Percentiles rank a stretch among this genome's conserved stretches.
Evolutionary conservation across 2,329 filamentous ascomycete species (phyloP).

Genomic region (Xylariales sp.): DNA sequence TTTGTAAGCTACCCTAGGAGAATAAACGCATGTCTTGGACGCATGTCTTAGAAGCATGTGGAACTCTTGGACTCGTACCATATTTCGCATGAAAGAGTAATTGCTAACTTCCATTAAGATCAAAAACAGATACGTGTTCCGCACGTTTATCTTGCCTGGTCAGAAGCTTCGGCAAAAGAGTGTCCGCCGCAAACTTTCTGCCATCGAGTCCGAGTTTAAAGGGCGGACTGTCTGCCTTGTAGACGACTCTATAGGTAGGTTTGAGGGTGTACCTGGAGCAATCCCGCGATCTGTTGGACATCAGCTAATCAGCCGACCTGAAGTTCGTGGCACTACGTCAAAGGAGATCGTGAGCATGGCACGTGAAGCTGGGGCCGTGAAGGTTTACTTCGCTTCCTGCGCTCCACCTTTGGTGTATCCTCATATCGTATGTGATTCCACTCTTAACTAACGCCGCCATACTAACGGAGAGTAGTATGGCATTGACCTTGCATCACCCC

Average conservation of each 20-base stretch:
- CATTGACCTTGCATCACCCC: conserved; percentile 78
- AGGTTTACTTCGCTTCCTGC: conserved; percentile 85
- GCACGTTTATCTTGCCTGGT: conserved; percentile 79
- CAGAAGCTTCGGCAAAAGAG: conserved; percentile 85
- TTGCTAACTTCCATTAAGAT: neutral
- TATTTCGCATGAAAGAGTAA: too few relatives aligned
- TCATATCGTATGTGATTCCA: conserved; percentile 75
- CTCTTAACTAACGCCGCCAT: neutral
- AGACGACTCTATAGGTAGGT: conserved; percentile 79
- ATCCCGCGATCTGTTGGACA: neutral
- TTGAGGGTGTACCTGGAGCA: neutral
- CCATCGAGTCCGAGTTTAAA: conserved; percentile 86
- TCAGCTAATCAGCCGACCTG: conserved; percentile 9
- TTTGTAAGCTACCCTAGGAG: conserved; percentile 2
- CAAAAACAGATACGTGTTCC: conserved; percentile 45
- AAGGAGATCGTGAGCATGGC: conserved; percentile 86
- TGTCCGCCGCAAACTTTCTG: conserved; percentile 88
- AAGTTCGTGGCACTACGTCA: conserved; percentile 83
- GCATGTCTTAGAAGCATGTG: too few relatives aligned
- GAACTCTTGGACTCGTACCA: too few relatives aligned
- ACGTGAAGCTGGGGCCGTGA: conserved; percentile 82
- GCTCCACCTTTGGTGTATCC: conserved; percentile 85
- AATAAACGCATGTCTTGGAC: too few relatives aligned
- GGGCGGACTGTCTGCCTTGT: conserved; percentile 84
- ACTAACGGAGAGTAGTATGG: conserved; percentile 40